Conservation (phyloP, 176 grass and related monocot genomes). For the Phoenix dactylifera region DNA sequence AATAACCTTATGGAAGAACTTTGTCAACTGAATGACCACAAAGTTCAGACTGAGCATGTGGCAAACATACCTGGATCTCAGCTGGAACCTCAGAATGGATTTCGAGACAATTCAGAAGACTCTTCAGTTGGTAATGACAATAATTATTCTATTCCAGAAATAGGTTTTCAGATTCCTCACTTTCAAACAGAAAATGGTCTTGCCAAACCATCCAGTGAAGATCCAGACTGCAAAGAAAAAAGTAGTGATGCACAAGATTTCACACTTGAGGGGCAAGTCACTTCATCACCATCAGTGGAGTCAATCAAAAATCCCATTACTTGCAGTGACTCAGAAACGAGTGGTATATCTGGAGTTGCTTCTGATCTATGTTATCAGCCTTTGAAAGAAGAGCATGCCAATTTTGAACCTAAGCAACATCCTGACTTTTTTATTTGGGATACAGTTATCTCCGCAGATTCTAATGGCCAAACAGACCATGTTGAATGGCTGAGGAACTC, state of each 20-base stretch:
- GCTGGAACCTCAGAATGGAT: constrained; percentile 17
- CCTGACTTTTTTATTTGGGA: not conserved
- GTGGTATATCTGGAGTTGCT: constrained; percentile 39
- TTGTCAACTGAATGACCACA: too few species aligned
- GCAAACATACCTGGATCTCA: constrained; percentile 10
- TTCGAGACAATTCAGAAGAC: constrained; percentile 8
- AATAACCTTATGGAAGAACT: constrained; percentile 13
- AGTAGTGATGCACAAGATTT: constrained; percentile 17
- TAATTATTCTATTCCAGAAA: constrained; percentile 21
- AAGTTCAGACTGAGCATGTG: too few species aligned
- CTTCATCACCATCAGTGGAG: constrained; percentile 11
- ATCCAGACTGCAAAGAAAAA: constrained; percentile 4
- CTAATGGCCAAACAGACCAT: constrained; percentile 6
- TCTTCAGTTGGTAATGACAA: constrained; percentile 18
- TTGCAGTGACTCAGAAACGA: constrained; percentile 24
- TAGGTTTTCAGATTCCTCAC: not conserved
- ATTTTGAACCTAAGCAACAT: constrained; percentile 21
- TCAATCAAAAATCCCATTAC: constrained; percentile 31
- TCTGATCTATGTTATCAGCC: constrained; percentile 17
- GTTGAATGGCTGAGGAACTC: constrained; percentile 14
- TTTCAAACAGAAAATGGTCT: not conserved
- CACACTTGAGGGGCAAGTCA: constrained; percentile 12
- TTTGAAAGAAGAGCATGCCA: constrained; percentile 9
- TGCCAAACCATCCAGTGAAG: constrained; percentile 7
- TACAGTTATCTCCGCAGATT: constrained; percentile 1